phyloP scores from a whole-genome alignment of 2,329 filamentous ascomycete genomes.

The Fusarium sp. region DNA sequence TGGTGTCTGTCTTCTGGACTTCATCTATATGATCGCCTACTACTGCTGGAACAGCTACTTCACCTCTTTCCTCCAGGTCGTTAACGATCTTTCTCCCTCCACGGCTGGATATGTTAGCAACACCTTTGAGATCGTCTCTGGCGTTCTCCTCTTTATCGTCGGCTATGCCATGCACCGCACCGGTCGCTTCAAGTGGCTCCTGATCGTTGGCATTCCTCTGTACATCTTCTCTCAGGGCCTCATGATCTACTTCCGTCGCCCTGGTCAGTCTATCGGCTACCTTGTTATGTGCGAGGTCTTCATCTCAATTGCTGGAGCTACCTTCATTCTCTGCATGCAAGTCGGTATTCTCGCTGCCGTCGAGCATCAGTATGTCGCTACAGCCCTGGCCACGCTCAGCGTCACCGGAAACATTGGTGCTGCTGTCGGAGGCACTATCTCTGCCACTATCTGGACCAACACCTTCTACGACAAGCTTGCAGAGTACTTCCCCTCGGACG shows the following conservation, averaged over 20 bases:
- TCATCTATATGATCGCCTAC: slow-evolving; percentile 56
- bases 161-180: slow-evolving; percentile 60
- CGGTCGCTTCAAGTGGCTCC: slow-evolving; percentile 64
- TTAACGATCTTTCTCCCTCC: slow-evolving; percentile 59
- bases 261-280: slow-evolving; percentile 56
- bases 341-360: slow-evolving; percentile 47
- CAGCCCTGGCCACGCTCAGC: slow-evolving; percentile 46
- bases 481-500: slow-evolving; percentile 60
- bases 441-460: slow-evolving; percentile 49
- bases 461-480: slow-evolving; percentile 56
- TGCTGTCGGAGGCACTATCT: slow-evolving; percentile 47
- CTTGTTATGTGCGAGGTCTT: slow-evolving; percentile 64
- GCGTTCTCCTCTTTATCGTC: slow-evolving; percentile 59
- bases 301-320: slow-evolving; percentile 62
- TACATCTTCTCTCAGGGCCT: slow-evolving; percentile 64
- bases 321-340: slow-evolving; percentile 56
- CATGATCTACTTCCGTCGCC: slow-evolving; percentile 45
- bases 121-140: slow-evolving; percentile 61
- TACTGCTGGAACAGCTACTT: slow-evolving; percentile 61
- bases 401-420: slow-evolving; percentile 45
- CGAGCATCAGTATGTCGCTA: slow-evolving; percentile 50
- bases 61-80: slow-evolving; percentile 63
- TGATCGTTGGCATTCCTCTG: slow-evolving; percentile 60
- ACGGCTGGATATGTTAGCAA: slow-evolving; percentile 61
- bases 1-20: slow-evolving; percentile 57